These are phyloP conservation scores for Penicillium roqueforti DNA, from an alignment of 495 filamentous ascomycete species.

Conservation along the genomic window DNA sequence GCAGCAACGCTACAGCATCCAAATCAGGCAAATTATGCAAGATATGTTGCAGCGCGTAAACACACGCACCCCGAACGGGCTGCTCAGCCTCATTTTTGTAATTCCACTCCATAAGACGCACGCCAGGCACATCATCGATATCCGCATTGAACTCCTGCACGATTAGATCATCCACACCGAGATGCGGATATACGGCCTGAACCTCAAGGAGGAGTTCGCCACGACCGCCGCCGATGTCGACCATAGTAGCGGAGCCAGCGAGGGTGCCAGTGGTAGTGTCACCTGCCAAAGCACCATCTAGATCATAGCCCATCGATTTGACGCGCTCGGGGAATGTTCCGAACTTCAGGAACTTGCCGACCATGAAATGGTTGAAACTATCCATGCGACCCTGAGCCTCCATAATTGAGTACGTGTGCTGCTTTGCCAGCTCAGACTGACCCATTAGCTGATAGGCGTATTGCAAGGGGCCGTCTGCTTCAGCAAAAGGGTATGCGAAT, in stretches of 20 bases:
- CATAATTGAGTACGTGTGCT: conserved; percentile 41
- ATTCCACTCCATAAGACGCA: conserved; percentile 35
- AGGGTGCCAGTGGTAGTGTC: neutral
- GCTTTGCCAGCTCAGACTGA: conserved; percentile 21
- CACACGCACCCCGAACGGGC: conserved; percentile 34
- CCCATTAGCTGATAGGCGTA: conserved; percentile 36
- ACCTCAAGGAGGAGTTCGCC: conserved; percentile 51
- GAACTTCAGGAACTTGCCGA: conserved; percentile 35
- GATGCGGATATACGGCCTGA: conserved; percentile 35
- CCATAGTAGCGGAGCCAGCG: conserved; percentile 27
- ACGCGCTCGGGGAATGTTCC: conserved; percentile 30
- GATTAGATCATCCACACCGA: conserved; percentile 37
- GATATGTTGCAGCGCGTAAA: conserved; percentile 43
- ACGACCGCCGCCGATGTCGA: conserved; percentile 54
- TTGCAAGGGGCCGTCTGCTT: conserved; percentile 32
- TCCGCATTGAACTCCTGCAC: conserved; percentile 45
- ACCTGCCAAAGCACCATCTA: conserved; percentile 27
- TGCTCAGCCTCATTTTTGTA: conserved; percentile 32
- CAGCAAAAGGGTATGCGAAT: conserved; percentile 36
- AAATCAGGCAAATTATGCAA: conserved; percentile 43
- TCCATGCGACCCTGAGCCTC: conserved; percentile 35
- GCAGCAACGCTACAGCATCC: conserved; percentile 34
- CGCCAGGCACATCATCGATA: conserved; percentile 23
- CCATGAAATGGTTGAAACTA: conserved; percentile 43
- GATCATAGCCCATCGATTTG: conserved; percentile 27